Evolutionary conservation across 1,139 yeast species (phyloP).

Genomic region (Candida tropicalis): DNA sequence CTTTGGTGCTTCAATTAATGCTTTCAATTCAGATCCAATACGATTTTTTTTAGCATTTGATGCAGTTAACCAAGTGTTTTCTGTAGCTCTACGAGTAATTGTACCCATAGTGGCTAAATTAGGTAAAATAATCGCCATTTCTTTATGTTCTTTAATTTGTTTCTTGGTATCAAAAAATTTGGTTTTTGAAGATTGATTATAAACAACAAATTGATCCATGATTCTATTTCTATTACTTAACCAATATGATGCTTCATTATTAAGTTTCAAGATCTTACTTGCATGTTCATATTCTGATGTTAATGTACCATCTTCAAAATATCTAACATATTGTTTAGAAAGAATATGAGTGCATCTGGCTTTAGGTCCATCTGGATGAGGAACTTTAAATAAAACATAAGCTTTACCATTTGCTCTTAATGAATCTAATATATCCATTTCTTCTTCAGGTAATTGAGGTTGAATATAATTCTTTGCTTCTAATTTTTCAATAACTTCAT

Average conservation of each 20-base stretch:
- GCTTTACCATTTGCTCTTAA: slow-evolving; percentile 26
- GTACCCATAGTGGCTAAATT: slow-evolving; percentile 93
- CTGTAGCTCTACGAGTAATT: slow-evolving; percentile 93
- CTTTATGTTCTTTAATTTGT: slow-evolving; percentile 24
- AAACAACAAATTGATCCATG: slow-evolving; percentile 82
- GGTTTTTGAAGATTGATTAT: slow-evolving; percentile 28
- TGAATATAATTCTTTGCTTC: slow-evolving; percentile 55
- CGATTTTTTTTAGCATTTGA: slow-evolving; percentile 85
- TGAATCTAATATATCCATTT: slow-evolving; percentile 22
- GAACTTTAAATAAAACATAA: slow-evolving; percentile 65
- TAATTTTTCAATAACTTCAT: slow-evolving; percentile 40
- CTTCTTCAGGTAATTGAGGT: slow-evolving; percentile 36
- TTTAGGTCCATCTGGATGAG: slow-evolving; percentile 84
- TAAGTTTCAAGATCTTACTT: slow-evolving; percentile 71
- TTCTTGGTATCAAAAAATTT: slow-evolving; percentile 28
- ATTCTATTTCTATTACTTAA: slow-evolving; percentile 86
- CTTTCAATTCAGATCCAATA: slow-evolving; percentile 91
- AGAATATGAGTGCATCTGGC: slow-evolving; percentile 78
- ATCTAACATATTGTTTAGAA: slow-evolving; percentile 71
- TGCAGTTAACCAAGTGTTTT: slow-evolving; percentile 97
- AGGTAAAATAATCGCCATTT: slow-evolving; percentile 80
- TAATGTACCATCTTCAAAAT: slow-evolving; percentile 73
- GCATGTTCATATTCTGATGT: slow-evolving; percentile 77
- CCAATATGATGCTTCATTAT: slow-evolving; percentile 90
- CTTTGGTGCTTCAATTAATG: slow-evolving; percentile 81